A percentile compares a stretch with the other conserved stretches of the same genome.
These are phyloP conservation scores for Xylaria sp. DNA, from an alignment of 2,329 filamentous ascomycete species.

Conservation along the genomic window DNA sequence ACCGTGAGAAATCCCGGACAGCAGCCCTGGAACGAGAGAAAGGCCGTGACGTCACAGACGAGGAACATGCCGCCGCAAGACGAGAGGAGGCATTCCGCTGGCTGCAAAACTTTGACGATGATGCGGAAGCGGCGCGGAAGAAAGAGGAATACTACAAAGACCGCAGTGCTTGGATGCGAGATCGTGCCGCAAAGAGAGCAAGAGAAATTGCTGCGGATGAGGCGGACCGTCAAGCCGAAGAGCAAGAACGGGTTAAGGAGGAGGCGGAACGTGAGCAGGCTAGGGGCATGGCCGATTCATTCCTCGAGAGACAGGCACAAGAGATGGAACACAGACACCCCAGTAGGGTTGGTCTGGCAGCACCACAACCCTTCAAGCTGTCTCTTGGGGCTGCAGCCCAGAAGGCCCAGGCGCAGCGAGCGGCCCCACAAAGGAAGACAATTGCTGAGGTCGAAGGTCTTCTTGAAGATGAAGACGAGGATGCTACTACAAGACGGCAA, in stretches of 20 bases:
- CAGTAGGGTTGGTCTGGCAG: constrained; percentile 54
- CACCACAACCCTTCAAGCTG: constrained; percentile 87
- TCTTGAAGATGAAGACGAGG: constrained; percentile 93
- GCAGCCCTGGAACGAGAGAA: constrained; percentile 88
- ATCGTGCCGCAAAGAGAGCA: constrained; percentile 77
- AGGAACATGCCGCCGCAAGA: constrained; percentile 70
- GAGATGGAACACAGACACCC: constrained; percentile 70
- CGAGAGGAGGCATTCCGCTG: constrained; percentile 76
- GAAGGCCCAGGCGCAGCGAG: constrained; percentile 68
- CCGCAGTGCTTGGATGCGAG: constrained; percentile 84
- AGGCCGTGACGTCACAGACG: constrained; percentile 81
- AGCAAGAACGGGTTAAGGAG: constrained; percentile 76
- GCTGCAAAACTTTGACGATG: constrained; percentile 87
- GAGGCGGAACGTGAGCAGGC: constrained; percentile 80
- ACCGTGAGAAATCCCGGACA: constrained; percentile 84
- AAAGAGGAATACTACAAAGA: constrained; percentile 87
- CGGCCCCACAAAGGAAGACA: constrained; percentile 74
- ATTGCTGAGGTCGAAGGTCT: constrained; percentile 95
- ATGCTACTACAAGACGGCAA: constrained; percentile 74
- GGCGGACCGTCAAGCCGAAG: constrained; percentile 82
- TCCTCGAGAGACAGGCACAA: constrained; percentile 84
- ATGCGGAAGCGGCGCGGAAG: constrained; percentile 79
- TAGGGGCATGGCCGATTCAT: constrained; percentile 86
- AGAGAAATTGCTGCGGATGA: constrained; percentile 83
- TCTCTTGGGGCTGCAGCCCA: constrained; percentile 91